Evolutionary conservation across 1,284 basidiomycete genomes (phyloP).

Genomic region (Cryptococcus maquisensis): DNA sequence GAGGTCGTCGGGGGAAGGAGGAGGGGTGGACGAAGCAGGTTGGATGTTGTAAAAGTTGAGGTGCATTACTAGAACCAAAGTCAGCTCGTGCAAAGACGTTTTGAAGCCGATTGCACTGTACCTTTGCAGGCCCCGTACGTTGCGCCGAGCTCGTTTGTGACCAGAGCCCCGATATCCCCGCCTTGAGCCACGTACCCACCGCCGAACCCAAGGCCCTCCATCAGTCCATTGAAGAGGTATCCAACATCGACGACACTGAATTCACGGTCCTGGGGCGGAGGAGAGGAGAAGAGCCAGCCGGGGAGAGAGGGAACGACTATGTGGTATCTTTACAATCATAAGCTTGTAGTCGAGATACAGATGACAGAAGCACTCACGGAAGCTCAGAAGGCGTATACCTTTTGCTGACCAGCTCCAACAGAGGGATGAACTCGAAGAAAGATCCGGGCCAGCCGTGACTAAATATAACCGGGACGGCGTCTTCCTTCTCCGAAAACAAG

Average conservation of each 20-base stretch:
- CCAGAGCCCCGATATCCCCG: slow-evolving; percentile 41
- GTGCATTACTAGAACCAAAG: too few relatives aligned
- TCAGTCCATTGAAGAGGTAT: slow-evolving; percentile 35
- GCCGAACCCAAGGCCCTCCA: slow-evolving; percentile 44
- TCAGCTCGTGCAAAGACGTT: too few relatives aligned
- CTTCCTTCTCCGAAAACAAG: slow-evolving; percentile 26
- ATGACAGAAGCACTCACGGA: slow-evolving; percentile 23
- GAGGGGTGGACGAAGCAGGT: not conserved
- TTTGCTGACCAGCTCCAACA: slow-evolving; percentile 25
- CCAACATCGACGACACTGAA: slow-evolving; percentile 37
- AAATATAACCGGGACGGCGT: slow-evolving; percentile 41
- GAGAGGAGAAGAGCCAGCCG: slow-evolving; percentile 41
- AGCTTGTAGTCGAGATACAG: not conserved
- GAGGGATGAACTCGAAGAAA: slow-evolving; percentile 40
- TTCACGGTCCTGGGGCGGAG: slow-evolving; percentile 34
- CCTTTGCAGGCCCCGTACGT: slow-evolving; percentile 26
- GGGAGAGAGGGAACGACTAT: slow-evolving; percentile 35
- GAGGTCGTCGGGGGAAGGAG: not conserved
- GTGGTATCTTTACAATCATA: slow-evolving; percentile 18
- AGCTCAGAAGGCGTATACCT: slow-evolving; percentile 29
- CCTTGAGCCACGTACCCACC: slow-evolving; percentile 43
- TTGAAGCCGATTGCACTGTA: not conserved
- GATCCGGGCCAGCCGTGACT: slow-evolving; percentile 46
- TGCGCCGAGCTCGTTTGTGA: slow-evolving; percentile 23
- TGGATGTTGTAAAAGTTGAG: not conserved